Conservation (phyloP, 768 basidiomycete species). For the Tylopilus rubrobrunneus region DNA sequence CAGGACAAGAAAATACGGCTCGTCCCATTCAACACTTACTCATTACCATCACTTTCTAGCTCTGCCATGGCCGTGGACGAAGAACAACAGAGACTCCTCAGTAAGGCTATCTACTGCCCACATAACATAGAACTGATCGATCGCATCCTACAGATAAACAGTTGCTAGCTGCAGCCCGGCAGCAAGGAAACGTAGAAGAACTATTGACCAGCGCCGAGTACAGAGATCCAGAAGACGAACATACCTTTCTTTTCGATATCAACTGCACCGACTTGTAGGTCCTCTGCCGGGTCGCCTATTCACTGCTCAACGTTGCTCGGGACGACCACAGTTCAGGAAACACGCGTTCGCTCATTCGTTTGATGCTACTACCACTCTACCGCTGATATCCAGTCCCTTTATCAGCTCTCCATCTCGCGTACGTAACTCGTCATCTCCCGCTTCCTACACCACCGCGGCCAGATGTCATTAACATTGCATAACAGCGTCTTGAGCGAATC, state of each 20-base stretch:
- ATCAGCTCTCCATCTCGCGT: slow-evolving; percentile 32
- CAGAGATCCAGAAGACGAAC: slow-evolving; percentile 15
- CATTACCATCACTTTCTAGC: not conserved
- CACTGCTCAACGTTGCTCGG: slow-evolving; percentile 5
- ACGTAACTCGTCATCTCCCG: slow-evolving; percentile 2
- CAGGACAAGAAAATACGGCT: not conserved
- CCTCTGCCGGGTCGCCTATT: no score
- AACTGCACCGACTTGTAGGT: slow-evolving; percentile 31
- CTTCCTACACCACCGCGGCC: not conserved
- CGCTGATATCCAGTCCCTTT: slow-evolving; percentile 7
- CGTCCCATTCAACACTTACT: no score
- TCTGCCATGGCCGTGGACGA: slow-evolving; percentile 14
- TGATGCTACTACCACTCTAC: not conserved
- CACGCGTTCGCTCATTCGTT: slow-evolving; percentile 24
- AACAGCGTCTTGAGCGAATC: slow-evolving; percentile 16
- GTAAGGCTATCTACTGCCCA: slow-evolving; percentile 7
- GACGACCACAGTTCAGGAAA: slow-evolving; percentile 21
- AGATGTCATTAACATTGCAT: no score
- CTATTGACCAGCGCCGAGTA: slow-evolving; percentile 17
- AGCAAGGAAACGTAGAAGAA: slow-evolving; percentile 25
- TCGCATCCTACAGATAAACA: slow-evolving; percentile 20
- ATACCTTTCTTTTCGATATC: slow-evolving; percentile 27
- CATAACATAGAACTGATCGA: not conserved
- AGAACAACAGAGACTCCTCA: slow-evolving; percentile 17
- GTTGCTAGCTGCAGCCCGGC: slow-evolving; percentile 22